phyloP scores from a whole-genome alignment of 176 grass and related monocot genomes.

The Coix lacrymajobi region DNA sequence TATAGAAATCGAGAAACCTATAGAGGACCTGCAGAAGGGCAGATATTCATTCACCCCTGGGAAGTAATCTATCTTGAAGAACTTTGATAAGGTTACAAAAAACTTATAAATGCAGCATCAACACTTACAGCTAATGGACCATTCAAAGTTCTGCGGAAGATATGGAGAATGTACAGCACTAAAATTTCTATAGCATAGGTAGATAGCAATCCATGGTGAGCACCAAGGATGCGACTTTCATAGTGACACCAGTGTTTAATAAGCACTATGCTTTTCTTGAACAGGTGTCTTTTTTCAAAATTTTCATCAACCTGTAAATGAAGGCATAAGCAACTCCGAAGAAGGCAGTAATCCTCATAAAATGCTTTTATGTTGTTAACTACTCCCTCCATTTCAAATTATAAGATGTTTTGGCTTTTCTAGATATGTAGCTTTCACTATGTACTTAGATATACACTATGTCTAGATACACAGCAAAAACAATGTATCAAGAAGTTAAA shows the following conservation, averaged over 20 bases:
- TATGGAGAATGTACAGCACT: slow-evolving; percentile 74
- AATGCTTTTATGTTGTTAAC: background rate
- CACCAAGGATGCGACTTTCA: slow-evolving; percentile 95
- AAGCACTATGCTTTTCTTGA: slow-evolving; percentile 88
- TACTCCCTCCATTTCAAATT: no score
- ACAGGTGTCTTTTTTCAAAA: slow-evolving; percentile 71
- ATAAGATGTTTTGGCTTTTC: no score
- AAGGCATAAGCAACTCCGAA: background rate
- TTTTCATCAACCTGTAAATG: slow-evolving; percentile 62
- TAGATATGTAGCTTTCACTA: no score
- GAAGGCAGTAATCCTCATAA: background rate
- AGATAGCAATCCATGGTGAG: slow-evolving; percentile 88
- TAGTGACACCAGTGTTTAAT: slow-evolving; percentile 98
- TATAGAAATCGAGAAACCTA: slow-evolving; percentile 89
- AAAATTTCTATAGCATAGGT: slow-evolving; percentile 94
- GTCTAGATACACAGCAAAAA: no score
- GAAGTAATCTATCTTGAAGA: slow-evolving; percentile 12
- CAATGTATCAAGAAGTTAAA: no score
- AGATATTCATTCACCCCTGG: slow-evolving; percentile 6
- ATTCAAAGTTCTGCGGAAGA: slow-evolving; percentile 63
- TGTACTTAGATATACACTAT: no score
- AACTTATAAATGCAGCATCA: background rate
- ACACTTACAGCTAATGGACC: slow-evolving; percentile 70
- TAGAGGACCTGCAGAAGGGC: slow-evolving; percentile 72
- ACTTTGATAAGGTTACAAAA: slow-evolving; percentile 4